Evolutionary conservation across 2,329 filamentous ascomycete species (phyloP), one percentile per base, ranked within the genome.

Genomic region (Venturia asperata): DNA sequence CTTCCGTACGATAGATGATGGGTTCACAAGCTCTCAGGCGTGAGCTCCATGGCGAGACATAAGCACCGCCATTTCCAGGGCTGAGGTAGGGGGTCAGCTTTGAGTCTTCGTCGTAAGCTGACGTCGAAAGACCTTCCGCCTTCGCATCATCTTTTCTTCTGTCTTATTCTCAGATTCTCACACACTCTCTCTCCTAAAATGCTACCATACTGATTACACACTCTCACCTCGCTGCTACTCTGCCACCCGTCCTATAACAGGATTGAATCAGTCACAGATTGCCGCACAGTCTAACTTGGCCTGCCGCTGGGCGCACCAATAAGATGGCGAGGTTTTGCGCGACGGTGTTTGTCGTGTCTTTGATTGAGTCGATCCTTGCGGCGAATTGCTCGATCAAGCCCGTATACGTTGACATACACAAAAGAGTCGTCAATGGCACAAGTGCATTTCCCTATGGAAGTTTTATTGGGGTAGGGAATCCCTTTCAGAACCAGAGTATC

Each of bases 351-450:
- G 68, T 72, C 68, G 72, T 74, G 67, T 71, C 74, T 71, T 73
- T 76, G 49, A 68, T 70, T 73, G 71, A 74, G 70, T 72, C 47
- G 11, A 37, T 55, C 37, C 43, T 55, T 15, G 75, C 75, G 19
- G 74, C 75, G 67, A 76, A 77, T 68, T 77, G 76, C 66, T 74
- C 74, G 7, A 73, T 70, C 63, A 68, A 71, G 41, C 76, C 77
- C 0, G 73, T 79, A 64, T 79, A 77, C 65, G 75, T 79, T 69
- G 77, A 79, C 60, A 78, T 79, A 45, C 77, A 79, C 64, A 75
- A 74, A 66, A 72, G 78, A 62, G 74, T 71, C 17, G 77, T 79
- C n/a, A 74, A 78, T 62, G 74, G 75, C 61, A 74, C 74, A 6
- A 67, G 70, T 1, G 69, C 72, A 15, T 75, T 76, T 61, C 77